Evolutionary conservation across 305 asterid genomes (phyloP).

Genomic region (Petunia hybrid): DNA sequence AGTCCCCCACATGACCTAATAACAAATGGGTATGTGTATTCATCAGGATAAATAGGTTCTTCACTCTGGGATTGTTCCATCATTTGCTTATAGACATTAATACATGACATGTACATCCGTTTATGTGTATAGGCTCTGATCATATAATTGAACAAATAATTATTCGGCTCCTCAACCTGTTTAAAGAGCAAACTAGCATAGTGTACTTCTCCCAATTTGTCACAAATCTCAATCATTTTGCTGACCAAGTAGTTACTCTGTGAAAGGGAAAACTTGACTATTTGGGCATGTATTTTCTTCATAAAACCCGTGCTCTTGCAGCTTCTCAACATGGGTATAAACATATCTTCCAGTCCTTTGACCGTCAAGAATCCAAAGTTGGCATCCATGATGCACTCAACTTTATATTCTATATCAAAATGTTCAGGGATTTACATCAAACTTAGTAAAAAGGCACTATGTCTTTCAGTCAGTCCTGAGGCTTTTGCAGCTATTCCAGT

Average conservation of each 20-base stretch:
- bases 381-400: conserved; percentile 40
- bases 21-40: conserved; percentile 77
- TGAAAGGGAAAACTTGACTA: conserved; percentile 60
- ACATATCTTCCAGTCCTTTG: conserved; percentile 69
- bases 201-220: conserved; percentile 56
- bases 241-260: conserved; percentile 84
- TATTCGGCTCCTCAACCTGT: conserved; percentile 63
- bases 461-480: neutral
- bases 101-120: conserved; percentile 44
- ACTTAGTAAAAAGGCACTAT: neutral
- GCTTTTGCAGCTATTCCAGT: neutral
- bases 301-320: conserved; percentile 49
- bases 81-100: conserved; percentile 56
- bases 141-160: conserved; percentile 67
- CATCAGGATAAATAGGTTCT: conserved; percentile 55
- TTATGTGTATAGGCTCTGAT: conserved; percentile 64
- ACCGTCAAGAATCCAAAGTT: conserved; percentile 48
- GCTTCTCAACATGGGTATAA: conserved; percentile 57
- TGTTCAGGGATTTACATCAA: neutral
- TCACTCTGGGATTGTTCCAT: conserved; percentile 41
- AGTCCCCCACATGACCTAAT: conserved; percentile 76
- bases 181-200: conserved; percentile 67
- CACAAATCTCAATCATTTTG: conserved; percentile 80
- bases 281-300: conserved; percentile 76
- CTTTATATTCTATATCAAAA: neutral